Base-by-base conservation (phyloP, 1,139 yeast genomes). In the Kodamaea suecica region DNA sequence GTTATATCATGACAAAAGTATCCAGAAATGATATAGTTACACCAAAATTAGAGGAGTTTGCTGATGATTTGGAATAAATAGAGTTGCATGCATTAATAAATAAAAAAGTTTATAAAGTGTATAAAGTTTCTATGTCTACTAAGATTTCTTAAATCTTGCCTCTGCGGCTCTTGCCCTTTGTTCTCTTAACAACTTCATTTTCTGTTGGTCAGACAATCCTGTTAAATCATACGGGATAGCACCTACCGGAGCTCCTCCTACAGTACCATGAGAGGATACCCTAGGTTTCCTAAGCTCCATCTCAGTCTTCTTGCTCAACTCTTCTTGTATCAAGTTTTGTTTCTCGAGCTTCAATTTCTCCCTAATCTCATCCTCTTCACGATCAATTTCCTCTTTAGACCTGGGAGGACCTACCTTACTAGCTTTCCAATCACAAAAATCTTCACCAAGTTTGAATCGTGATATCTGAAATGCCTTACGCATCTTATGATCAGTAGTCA, bases 81-180 rank as follows among this genome's bases (percentile, higher is more conserved):
- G 29, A 29, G n/a, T n/a, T 9, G 23, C 9, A 23, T 7, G 6
- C 13, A 10, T 11, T 12, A 8, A 5, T 26, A 5, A 9, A 26
- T 12, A 14, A 14, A 26, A 6, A 26, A 26, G n/a, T 23, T 7
- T 23, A 8, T 23, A 9, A 23, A 6, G 5, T 23, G 12, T 23
- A 5, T 12, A 7, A 23, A 7, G 13, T 17, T 27, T 11, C 5
- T 27, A 11, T 17, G 14, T 13, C 11, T 23, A 10, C 24, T 17
- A 16, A 12, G 10, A 16, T 21, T 27, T 31, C 31, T 57, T 63
- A 40, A 90, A 55, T 47, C 99, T 71, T 0, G 94, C 96, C 55
- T 92, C 97, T 0, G 96, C 97, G 0, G 99, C 99, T 41, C 97
- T 71, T 0, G 97, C 97, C 36, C 98, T 67, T 53, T 92, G 90